Evolutionary conservation across 129 eudicot genomes (phyloP), one percentile per base, ranked within the genome.

Genomic region (Flaveria sonorensis): DNA sequence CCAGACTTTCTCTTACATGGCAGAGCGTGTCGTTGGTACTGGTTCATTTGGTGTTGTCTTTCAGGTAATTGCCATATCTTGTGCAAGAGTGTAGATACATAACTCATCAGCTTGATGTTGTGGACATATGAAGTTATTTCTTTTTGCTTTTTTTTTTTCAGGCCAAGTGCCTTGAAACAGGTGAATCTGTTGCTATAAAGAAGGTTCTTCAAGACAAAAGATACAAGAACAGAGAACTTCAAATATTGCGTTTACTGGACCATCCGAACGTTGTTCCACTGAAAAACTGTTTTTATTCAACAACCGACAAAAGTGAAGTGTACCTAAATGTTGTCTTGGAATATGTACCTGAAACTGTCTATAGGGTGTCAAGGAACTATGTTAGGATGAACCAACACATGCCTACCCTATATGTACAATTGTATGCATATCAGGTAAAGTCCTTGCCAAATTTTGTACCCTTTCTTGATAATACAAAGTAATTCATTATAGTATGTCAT

Each of bases 21-120:
- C 99, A 9, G 97, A 94, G 81, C 93, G 97, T 40, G 97, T 94
- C 19, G 99, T 91, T 18, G 99, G 99, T 59, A 91, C 93, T 45
- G 99, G 99, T 60, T 94, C 99, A 28, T 94, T 94, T 81, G 99
- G 99, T 75, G 96, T 89, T 10, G 99, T 94, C 45, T 94, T 84
- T 84, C 96, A 93, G 98, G 98, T 93, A 88, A 30, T 53, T 51
- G 66, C 10, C 45, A 71, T 50, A n/a, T 8, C 10, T 21, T 36
- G 9, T 4, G 53, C 24, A 74, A 63, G 2, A 16, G 76, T 42
- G 59, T 19, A 53, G 46, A 20, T 42, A 56, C 50, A 36, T 53
- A 46, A 20, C 46, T 63, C 15, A 11, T 30, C 13, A 14, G 45
- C 21, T 30, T 63, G 45, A 63, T 30, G 45, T 28, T 63, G 11